Conservation (phyloP, 108 stramenopile species). For the Aureococcus anophagefferens region DNA sequence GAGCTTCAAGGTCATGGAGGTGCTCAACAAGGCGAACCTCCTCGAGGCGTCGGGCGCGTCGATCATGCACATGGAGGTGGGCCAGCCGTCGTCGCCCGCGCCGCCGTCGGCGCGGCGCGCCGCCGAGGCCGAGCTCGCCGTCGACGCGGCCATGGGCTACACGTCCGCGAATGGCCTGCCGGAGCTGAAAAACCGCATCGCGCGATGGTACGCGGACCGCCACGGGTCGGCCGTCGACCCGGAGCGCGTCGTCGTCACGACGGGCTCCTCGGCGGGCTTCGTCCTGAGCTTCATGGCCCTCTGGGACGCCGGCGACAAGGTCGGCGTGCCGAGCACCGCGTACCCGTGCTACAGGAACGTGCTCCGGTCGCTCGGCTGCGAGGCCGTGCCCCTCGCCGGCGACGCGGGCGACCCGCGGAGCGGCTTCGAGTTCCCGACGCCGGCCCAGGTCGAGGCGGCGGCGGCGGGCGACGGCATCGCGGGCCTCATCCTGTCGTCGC, state of each 20-base stretch:
- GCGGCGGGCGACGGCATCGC: conserved; percentile 24
- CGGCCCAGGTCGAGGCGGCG: background rate
- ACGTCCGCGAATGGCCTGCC: conserved; percentile 78
- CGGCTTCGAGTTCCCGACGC: background rate
- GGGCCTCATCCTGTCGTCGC: conserved; percentile 70
- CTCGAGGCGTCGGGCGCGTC: conserved; percentile 48
- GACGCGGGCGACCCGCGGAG: background rate
- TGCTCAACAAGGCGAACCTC: conserved; percentile 63
- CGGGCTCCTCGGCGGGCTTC: conserved; percentile 75
- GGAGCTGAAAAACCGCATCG: conserved; percentile 54
- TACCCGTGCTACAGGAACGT: conserved; percentile 94
- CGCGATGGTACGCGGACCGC: conserved; percentile 51
- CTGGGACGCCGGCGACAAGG: conserved; percentile 69
- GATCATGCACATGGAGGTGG: conserved; percentile 73
- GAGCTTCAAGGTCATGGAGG: conserved; percentile 84
- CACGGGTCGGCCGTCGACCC: conserved; percentile 28
- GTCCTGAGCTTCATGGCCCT: conserved; percentile 71
- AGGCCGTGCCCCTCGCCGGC: conserved; percentile 41
- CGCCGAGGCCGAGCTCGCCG: conserved; percentile 53
- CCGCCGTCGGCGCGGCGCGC: conserved; percentile 38
- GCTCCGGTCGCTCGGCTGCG: conserved; percentile 56
- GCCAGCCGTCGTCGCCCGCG: conserved; percentile 74
- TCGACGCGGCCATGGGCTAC: conserved; percentile 62
- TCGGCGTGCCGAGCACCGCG: conserved; percentile 67
- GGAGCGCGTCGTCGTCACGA: conserved; percentile 63